A percentile compares a stretch with the other conserved stretches of the same genome.
Conservation (phyloP, 1,139 yeast genomes). For the Candida freyschussii region DNA sequence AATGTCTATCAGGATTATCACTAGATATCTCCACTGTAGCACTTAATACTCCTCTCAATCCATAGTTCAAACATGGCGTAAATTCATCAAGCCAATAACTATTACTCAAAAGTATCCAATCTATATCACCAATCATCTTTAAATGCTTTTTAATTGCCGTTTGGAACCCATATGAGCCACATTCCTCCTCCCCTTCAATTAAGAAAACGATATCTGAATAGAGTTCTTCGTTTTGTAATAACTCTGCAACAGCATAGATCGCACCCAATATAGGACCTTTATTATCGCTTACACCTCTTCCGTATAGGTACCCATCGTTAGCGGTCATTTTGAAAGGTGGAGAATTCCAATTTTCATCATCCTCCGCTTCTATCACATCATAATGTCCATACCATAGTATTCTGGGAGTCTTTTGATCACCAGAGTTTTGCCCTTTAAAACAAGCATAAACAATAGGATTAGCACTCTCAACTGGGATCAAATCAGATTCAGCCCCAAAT, state of each 20-base stretch:
- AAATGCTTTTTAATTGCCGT: conserved; percentile 50
- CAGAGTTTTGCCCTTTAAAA: conserved; percentile 45
- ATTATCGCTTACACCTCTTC: conserved; percentile 91
- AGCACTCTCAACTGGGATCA: conserved; percentile 64
- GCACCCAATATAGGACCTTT: conserved; percentile 94
- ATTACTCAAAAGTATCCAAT: conserved; percentile 86
- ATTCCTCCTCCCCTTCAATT: conserved; percentile 94
- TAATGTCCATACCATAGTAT: conserved; percentile 93
- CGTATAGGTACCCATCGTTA: conserved; percentile 79
- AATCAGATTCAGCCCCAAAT: conserved; percentile 70
- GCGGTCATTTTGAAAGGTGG: conserved; percentile 77
- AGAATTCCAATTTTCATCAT: conserved; percentile 61
- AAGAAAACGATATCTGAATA: conserved; percentile 74
- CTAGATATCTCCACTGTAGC: conserved; percentile 67
- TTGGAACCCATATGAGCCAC: conserved; percentile 85
- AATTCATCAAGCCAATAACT: conserved; percentile 91
- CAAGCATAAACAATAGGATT: conserved; percentile 82
- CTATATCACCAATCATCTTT: conserved; percentile 60
- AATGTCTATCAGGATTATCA: conserved; percentile 82
- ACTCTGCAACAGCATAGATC: conserved; percentile 78
- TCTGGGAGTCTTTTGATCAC: conserved; percentile 29
- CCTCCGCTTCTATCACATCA: conserved; percentile 78
- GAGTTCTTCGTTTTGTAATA: conserved; percentile 48
- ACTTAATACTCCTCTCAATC: conserved; percentile 86
- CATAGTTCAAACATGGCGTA: conserved; percentile 89